Evolutionary conservation across 1,284 basidiomycete species (phyloP).

Genomic region (Sporisorium reilianum): DNA sequence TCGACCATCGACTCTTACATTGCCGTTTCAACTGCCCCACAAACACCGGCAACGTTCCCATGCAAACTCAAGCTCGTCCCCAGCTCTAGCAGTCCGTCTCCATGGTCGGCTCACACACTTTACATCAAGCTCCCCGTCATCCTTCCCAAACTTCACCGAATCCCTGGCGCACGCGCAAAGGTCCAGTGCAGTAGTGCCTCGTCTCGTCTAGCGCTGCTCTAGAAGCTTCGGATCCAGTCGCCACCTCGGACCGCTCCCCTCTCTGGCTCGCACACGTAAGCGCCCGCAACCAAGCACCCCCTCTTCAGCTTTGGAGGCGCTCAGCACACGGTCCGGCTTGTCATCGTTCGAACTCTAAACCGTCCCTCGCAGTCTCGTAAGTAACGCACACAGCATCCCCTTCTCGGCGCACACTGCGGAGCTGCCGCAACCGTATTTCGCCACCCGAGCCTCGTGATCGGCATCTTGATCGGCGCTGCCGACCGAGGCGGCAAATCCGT

Average conservation of each 20-base stretch:
- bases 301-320: neutral
- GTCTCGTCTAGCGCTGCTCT: neutral
- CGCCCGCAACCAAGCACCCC: no score
- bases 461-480: neutral
- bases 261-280: neutral
- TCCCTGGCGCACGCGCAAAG: neutral
- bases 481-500: neutral
- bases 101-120: conserved; percentile 9
- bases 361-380: neutral
- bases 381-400: neutral
- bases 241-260: neutral
- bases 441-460: neutral
- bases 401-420: neutral
- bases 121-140: conserved; percentile 16
- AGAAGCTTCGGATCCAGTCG: neutral
- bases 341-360: neutral
- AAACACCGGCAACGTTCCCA: neutral
- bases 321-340: neutral
- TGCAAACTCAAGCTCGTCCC: neutral
- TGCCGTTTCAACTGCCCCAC: conserved; percentile 11
- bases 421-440: neutral
- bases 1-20: conserved; percentile 14
- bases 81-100: conserved; percentile 9
- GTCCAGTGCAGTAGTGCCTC: neutral
- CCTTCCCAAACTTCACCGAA: neutral